A percentile compares a stretch with the other conserved stretches of the same genome.
These are phyloP conservation scores for Larix kaempferi DNA, from an alignment of 75 land plant genomes.

Conservation along the genomic window DNA sequence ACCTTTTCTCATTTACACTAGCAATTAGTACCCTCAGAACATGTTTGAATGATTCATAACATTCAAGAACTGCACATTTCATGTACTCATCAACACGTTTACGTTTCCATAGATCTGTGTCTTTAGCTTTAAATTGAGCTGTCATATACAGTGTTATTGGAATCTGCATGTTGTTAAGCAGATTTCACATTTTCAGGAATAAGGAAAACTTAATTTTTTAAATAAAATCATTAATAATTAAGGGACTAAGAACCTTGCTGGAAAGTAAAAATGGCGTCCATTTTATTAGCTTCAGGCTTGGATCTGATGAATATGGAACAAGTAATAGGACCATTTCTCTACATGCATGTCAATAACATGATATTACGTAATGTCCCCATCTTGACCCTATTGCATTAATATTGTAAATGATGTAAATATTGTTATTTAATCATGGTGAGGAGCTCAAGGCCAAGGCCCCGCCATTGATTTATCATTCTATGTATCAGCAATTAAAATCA, in stretches of 20 bases:
- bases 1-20: conserved; percentile 90
- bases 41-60: conserved; percentile 73
- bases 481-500: no score
- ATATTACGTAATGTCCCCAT: no score
- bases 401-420: no score
- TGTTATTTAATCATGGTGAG: no score
- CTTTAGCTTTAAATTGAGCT: conserved; percentile 64
- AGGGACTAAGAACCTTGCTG: conserved; percentile 72
- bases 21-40: conserved; percentile 61
- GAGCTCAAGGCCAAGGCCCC: no score
- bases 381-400: no score
- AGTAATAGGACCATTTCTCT: conserved; percentile 98
- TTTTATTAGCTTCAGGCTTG: conserved; percentile 77
- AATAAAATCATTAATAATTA: conserved; percentile 4
- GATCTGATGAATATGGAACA: conserved; percentile 95
- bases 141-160: conserved; percentile 87
- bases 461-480: no score
- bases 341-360: conserved; percentile 1
- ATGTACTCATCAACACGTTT: conserved; percentile 88
- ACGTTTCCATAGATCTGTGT: conserved; percentile 78
- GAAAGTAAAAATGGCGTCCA: conserved; percentile 99
- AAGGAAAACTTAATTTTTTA: not conserved
- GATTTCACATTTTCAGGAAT: not conserved
- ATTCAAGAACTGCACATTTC: conserved; percentile 90
- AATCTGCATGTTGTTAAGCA: conserved; percentile 42